These are phyloP conservation scores for Ceratocystis cacaofunesta DNA, from an alignment of 2,329 filamentous ascomycete species.

Conservation along the genomic window DNA sequence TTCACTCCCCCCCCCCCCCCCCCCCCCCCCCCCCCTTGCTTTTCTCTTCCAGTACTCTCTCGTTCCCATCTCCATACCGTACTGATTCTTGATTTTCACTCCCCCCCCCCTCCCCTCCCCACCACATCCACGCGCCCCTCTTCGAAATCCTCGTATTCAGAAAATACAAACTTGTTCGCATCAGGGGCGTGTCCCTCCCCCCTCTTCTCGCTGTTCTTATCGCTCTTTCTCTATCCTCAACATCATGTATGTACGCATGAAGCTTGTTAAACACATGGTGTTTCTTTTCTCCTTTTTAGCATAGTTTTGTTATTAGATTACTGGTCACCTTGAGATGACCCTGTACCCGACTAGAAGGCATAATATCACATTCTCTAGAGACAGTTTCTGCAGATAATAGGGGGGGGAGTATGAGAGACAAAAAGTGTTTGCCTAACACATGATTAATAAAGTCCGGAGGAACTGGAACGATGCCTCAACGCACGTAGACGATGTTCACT, in stretches of 20 bases:
- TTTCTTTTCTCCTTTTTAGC: background rate
- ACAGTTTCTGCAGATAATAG: background rate
- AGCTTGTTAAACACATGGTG: background rate
- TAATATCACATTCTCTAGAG: background rate
- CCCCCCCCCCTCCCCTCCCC: background rate
- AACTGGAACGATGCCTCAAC: background rate
- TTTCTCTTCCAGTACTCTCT: background rate
- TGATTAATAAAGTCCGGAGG: background rate
- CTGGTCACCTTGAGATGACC: background rate
- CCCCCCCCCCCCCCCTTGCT: too few species aligned
- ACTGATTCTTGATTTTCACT: background rate
- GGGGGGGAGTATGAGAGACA: background rate
- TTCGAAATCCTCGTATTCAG: slow-evolving; percentile 11
- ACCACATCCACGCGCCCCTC: slow-evolving; percentile 1
- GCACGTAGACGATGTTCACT: too few species aligned
- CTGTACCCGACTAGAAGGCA: background rate
- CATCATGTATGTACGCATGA: background rate
- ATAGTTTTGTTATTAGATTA: background rate
- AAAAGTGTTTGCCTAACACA: background rate
- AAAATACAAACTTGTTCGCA: slow-evolving; percentile 1
- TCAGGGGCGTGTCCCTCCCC: slow-evolving; percentile 1
- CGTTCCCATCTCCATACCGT: background rate
- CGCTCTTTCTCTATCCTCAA: background rate
- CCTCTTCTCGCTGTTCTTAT: background rate
- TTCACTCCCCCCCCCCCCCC: too few species aligned